Percentiles rank a stretch among this genome's conserved stretches.
Conservation (phyloP, 192 early-diverging fungal genomes). For the Rhizophagus clarus region DNA sequence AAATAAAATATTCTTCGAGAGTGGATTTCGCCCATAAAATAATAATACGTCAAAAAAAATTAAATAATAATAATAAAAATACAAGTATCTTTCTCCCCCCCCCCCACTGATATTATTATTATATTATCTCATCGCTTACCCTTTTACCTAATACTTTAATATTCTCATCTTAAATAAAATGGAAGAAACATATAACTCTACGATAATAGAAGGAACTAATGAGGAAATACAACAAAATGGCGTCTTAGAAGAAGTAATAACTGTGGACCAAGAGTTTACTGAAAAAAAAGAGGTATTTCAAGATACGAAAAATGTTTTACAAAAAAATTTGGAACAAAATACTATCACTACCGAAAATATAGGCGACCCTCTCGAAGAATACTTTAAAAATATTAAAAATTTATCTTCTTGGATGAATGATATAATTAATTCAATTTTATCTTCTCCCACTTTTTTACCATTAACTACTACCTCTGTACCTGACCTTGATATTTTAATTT, state of each 20-base stretch:
- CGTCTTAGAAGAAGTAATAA: not conserved
- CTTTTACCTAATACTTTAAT: not conserved
- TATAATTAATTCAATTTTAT: not conserved
- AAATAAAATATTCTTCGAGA: constrained; percentile 21
- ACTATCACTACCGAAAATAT: not conserved
- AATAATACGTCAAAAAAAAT: not conserved
- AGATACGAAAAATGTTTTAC: constrained; percentile 2
- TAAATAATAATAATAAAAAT: not conserved
- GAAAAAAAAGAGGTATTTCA: constrained; percentile 19
- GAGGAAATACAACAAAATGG: not conserved
- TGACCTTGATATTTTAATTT: constrained; percentile 10
- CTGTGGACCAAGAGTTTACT: constrained; percentile 24
- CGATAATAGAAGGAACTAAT: not conserved
- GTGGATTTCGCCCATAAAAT: not conserved
- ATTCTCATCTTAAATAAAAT: constrained; percentile 7
- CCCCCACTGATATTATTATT: not conserved
- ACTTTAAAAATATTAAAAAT: constrained; percentile 19
- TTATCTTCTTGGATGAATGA: constrained; percentile 14
- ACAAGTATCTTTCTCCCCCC: not conserved
- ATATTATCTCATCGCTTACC: not conserved
- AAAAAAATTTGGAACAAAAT: constrained; percentile 2
- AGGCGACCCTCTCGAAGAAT: constrained; percentile 34
- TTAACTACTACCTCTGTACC: not conserved
- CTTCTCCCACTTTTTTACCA: constrained; percentile 3
- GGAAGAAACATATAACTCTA: not conserved